Base-by-base conservation (phyloP, 176 grass and related monocot genomes). In the Aegilops tauschii region DNA sequence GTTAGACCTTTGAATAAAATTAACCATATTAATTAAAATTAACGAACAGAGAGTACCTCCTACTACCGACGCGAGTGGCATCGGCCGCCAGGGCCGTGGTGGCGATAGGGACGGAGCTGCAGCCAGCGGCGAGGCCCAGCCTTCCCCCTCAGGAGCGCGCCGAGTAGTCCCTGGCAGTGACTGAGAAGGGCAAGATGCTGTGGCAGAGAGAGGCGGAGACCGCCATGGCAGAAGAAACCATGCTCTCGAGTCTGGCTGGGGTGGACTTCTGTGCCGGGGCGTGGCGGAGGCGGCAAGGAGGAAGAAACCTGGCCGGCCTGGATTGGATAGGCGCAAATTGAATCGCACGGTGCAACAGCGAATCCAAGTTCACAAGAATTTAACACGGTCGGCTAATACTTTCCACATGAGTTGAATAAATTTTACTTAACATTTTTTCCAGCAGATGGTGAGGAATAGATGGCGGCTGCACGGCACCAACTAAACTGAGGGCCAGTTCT, bases 1-100 rank as follows among this genome's bases (percentile, higher is more conserved):
- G 52, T 12, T 39, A 23, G 36, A 21, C 9, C 10, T 62, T 61
- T n/a, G 7, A 82, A 31, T 6, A 32, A 68, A 82, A 34, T 10
- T 8, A 32, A 69, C 6, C 12, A 25, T 1, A 52, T 44, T 1
- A 56, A 56, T 18, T 56, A 20, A 56, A 56, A 18, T 18, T 56
- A 56, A 56, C 50, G 17, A 58, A 71, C 16, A 1, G 37, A 49
- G 14, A 61, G 0, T 78, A 90, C 88, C 88, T 86, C 80, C 88
- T 90, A 17, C 30, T 31, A 17, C 0, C 61, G 30, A 63, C 29
- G n/a, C 37, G 1, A 10, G 20, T 7, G 14, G 28, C 18, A 31
- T 17, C 39, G 0, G 9, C 3, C 37, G 14, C 54, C 9, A n/a
- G n/a, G 23, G 20, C 58, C 9, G 25, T 42, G 21, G 18, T 7